Percentiles rank a stretch among this genome's conserved stretches.
Evolutionary conservation across 2,329 filamentous ascomycete species (phyloP).

Genomic region (Fusarium caatingaense): DNA sequence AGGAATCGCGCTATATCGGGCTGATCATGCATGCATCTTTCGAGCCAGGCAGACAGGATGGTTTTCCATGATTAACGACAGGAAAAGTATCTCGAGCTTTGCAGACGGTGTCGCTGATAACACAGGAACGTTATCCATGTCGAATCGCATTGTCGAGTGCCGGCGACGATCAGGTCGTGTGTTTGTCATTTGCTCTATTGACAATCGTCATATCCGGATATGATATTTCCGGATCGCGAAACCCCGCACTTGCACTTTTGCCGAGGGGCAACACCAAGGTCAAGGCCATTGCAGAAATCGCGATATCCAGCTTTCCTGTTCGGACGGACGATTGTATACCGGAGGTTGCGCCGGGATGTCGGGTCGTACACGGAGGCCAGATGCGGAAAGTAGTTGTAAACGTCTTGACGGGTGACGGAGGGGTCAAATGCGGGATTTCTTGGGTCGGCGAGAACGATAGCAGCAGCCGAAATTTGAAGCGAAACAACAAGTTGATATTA

Average conservation of each 20-base stretch:
- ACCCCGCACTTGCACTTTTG: constrained; percentile 31
- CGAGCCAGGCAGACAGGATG: neutral
- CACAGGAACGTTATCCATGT: neutral
- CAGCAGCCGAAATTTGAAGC: neutral
- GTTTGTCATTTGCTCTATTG: neutral
- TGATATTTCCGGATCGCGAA: constrained; percentile 8
- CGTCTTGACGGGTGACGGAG: constrained; percentile 8
- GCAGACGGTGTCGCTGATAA: neutral
- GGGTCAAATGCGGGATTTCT: constrained; percentile 37
- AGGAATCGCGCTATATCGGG: neutral
- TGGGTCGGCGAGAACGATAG: constrained; percentile 4
- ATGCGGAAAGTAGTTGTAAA: constrained; percentile 11
- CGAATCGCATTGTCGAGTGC: neutral
- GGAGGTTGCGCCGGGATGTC: constrained; percentile 27
- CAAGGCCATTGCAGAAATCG: neutral
- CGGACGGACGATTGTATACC: constrained; percentile 7
- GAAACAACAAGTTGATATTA: constrained; percentile 5
- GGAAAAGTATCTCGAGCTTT: neutral
- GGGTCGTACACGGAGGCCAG: constrained; percentile 42
- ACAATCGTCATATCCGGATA: constrained; percentile 4
- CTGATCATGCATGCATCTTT: neutral
- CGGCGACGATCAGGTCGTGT: neutral
- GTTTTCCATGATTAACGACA: neutral
- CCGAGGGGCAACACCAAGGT: constrained; percentile 24
- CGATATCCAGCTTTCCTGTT: constrained; percentile 1